A percentile compares a stretch with the other conserved stretches of the same genome.
Conservation (phyloP, 2,329 filamentous ascomycete species). For the Claviceps africana region DNA sequence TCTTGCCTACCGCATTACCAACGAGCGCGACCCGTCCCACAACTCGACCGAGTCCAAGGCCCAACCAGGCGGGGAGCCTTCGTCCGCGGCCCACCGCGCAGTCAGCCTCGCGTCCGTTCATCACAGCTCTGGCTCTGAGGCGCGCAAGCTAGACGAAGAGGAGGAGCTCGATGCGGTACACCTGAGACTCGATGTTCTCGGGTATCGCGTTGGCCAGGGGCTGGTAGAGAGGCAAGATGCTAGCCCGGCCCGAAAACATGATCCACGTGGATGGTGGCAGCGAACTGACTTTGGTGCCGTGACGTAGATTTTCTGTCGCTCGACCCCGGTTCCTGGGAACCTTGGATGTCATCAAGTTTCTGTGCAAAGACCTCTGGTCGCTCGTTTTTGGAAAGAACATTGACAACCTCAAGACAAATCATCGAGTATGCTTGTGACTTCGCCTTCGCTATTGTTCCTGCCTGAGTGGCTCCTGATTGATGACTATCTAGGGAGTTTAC, state of each 20-base stretch:
- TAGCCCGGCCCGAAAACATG: background rate
- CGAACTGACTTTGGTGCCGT: background rate
- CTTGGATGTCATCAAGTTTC: constrained; percentile 91
- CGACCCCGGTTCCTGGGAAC: constrained; percentile 81
- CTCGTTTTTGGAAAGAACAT: constrained; percentile 93
- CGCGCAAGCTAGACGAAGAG: constrained; percentile 47
- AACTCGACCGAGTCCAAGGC: constrained; percentile 9
- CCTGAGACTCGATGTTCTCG: constrained; percentile 67
- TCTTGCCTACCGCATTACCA: constrained; percentile 74
- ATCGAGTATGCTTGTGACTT: constrained; percentile 45
- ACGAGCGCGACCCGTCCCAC: constrained; percentile 46
- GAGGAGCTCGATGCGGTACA: constrained; percentile 76
- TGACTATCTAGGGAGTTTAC: constrained; percentile 61
- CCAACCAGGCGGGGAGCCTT: constrained; percentile 8
- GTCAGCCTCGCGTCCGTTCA: constrained; percentile 14
- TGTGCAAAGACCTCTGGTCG: constrained; percentile 97
- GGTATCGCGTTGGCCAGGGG: constrained; percentile 85
- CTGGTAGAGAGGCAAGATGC: constrained; percentile 66
- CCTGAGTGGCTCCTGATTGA: background rate
- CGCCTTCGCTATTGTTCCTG: background rate
- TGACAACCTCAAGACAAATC: constrained; percentile 97
- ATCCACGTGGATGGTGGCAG: background rate
- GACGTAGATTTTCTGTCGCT: constrained; percentile 59
- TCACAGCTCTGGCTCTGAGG: constrained; percentile 7
- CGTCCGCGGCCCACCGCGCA: background rate